Conservation (phyloP, 805 yeast species). For the Metschnikowia drakensbergensis region DNA sequence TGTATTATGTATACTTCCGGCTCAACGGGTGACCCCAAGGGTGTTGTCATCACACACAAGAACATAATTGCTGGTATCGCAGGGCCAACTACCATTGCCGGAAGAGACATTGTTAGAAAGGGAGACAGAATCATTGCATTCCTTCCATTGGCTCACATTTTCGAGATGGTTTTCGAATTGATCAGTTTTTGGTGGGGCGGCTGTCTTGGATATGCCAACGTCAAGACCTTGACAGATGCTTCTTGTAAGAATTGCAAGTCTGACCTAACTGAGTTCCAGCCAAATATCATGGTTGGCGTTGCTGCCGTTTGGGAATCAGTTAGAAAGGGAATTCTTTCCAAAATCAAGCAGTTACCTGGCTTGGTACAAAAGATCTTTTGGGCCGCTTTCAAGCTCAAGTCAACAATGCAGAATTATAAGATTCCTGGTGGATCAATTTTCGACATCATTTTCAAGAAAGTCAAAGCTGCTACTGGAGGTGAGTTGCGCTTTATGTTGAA, state of each 20-base stretch:
- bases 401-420: conserved; percentile 55
- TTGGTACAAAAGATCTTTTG: conserved; percentile 79
- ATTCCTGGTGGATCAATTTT: conserved; percentile 72
- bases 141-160: conserved; percentile 94
- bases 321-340: conserved; percentile 83
- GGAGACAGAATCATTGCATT: conserved; percentile 79
- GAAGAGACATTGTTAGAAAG: conserved; percentile 44
- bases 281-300: conserved; percentile 96
- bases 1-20: conserved; percentile 89
- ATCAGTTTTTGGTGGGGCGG: conserved; percentile 85
- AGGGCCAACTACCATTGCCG: conserved; percentile 69
- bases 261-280: conserved; percentile 81
- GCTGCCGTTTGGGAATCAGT: conserved; percentile 98
- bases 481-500: conserved; percentile 65
- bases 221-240: conserved; percentile 81
- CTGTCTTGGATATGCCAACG: conserved; percentile 82
- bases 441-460: conserved; percentile 81
- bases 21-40: conserved; percentile 82
- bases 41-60: conserved; percentile 65
- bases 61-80: conserved; percentile 81
- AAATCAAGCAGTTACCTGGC: conserved; percentile 63
- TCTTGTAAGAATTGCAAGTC: conserved; percentile 83
- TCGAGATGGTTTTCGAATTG: conserved; percentile 87
- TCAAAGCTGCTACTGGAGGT: conserved; percentile 95
- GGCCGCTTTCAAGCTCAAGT: conserved; percentile 77